Conservation (phyloP, 768 basidiomycete genomes). For the Boletellus sp. region DNA sequence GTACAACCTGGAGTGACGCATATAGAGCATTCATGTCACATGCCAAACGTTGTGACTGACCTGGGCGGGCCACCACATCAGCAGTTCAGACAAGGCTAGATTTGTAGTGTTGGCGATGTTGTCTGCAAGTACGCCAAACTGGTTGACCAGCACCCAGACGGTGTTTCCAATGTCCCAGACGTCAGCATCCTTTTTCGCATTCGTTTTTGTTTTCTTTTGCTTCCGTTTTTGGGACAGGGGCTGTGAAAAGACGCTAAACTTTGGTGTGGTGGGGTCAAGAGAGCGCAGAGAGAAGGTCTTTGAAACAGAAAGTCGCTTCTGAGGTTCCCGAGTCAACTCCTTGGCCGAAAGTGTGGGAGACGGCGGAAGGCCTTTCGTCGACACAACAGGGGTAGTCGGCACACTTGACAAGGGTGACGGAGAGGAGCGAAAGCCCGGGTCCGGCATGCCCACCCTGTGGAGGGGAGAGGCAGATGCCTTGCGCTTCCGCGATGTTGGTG, state of each 20-base stretch:
- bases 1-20: constrained; percentile 19
- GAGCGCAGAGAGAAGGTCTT: constrained; percentile 13
- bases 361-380: constrained; percentile 16
- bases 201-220: constrained; percentile 10
- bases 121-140: constrained; percentile 34
- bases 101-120: constrained; percentile 26
- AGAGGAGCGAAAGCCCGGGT: constrained; percentile 11
- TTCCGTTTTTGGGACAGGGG: constrained; percentile 22
- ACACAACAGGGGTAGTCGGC: constrained; percentile 14
- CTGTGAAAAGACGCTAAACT: constrained; percentile 13
- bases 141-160: constrained; percentile 54
- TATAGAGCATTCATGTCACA: constrained; percentile 3
- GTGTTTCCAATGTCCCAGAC: constrained; percentile 34
- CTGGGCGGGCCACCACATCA: constrained; percentile 71
- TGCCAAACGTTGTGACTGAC: constrained; percentile 34
- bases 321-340: background rate
- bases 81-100: constrained; percentile 9
- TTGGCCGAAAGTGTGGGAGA: constrained; percentile 9
- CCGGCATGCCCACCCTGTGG: constrained; percentile 7
- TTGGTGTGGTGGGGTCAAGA: constrained; percentile 6
- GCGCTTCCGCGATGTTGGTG: constrained; percentile 28
- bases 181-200: background rate
- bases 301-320: constrained; percentile 7
- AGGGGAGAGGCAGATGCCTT: constrained; percentile 15
- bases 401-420: constrained; percentile 28